Evolutionary conservation across 306 rosid genomes (phyloP).

Genomic region (Trifolium repens): DNA sequence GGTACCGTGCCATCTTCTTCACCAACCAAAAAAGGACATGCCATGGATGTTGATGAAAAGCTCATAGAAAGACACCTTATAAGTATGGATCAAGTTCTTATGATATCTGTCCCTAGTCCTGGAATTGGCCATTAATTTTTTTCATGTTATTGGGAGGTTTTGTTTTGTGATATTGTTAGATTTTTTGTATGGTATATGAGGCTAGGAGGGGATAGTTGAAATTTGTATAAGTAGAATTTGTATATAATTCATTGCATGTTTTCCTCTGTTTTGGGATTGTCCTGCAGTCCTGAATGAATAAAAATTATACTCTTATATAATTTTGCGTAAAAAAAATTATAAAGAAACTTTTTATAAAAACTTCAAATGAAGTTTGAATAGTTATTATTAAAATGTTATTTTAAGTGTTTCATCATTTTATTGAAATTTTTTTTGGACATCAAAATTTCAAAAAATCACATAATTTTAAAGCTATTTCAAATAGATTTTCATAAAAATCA

Average conservation of each 20-base stretch:
- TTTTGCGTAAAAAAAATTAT: no score
- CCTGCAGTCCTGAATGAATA: background rate
- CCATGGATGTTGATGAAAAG: constrained; percentile 55
- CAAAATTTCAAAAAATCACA: no score
- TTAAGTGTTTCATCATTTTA: no score
- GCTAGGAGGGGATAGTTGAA: constrained; percentile 13
- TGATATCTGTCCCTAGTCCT: constrained; percentile 76
- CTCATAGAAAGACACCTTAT: constrained; percentile 69
- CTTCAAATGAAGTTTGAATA: no score
- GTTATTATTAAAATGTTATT: no score
- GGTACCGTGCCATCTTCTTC: constrained; percentile 70
- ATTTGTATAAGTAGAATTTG: constrained; percentile 31
- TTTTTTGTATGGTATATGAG: background rate
- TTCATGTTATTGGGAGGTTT: background rate
- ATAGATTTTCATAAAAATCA: no score
- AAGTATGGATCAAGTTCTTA: constrained; percentile 46
- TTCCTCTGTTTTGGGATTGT: constrained; percentile 39
- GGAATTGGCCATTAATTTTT: constrained; percentile 64
- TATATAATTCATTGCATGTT: background rate
- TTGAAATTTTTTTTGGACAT: no score
- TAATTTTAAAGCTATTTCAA: no score
- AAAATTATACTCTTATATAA: no score
- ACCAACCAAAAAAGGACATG: constrained; percentile 72
- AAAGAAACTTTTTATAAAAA: no score
- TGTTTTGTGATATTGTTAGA: background rate